A percentile compares a stretch with the other conserved stretches of the same genome.
Conservation (phyloP, 306 rosid species). For the Leucaena leucocephala region DNA sequence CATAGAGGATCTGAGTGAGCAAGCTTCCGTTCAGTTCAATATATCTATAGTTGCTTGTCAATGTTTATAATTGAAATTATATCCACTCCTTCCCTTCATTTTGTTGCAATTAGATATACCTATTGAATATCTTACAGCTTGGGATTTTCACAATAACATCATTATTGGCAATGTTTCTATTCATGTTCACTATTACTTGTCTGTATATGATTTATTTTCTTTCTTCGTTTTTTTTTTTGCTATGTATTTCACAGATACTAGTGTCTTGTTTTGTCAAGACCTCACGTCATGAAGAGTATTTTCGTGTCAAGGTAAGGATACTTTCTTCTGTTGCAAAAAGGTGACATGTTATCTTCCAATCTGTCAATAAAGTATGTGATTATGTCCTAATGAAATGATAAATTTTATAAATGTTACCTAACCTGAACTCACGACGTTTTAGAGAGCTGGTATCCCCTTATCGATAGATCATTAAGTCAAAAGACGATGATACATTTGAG, state of each 20-base stretch:
- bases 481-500: neutral
- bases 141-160: conserved; percentile 15
- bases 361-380: neutral
- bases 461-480: neutral
- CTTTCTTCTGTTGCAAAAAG: neutral
- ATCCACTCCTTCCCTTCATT: neutral
- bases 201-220: neutral
- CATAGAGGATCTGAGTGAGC: neutral
- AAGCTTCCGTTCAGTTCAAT: neutral
- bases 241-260: conserved; percentile 55
- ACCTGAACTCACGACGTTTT: neutral
- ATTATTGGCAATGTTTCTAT: conserved; percentile 5
- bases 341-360: neutral
- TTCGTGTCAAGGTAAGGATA: conserved; percentile 69
- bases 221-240: neutral
- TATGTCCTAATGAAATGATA: neutral
- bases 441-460: neutral
- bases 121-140: conserved; percentile 10
- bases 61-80: neutral
- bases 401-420: neutral
- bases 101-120: neutral
- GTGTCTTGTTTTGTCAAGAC: conserved; percentile 95
- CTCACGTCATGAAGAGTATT: conserved; percentile 88
- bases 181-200: conserved; percentile 3
- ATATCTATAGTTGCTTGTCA: neutral